Conservation (phyloP, 228 moss, liverwort and hornwort species). For the Sphagnum magellanicum region DNA sequence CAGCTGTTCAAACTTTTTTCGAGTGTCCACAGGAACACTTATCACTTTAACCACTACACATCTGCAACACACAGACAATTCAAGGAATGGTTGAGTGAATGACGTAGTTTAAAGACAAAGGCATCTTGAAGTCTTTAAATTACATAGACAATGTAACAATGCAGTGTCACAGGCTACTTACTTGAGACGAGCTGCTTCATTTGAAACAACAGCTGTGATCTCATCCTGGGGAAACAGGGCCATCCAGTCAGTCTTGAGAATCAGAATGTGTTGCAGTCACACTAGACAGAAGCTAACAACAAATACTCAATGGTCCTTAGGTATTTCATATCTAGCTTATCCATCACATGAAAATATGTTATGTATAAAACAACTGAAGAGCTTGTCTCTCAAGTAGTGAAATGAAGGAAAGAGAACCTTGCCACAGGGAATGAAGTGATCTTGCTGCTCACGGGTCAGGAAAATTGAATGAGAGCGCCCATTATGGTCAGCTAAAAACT, state of each 20-base stretch:
- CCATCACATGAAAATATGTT: no score
- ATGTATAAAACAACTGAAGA: no score
- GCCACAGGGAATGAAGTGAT: constrained; percentile 34
- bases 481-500: constrained; percentile 16
- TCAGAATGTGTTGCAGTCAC: no score
- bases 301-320: no score
- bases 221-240: constrained; percentile 25
- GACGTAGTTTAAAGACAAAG: no score
- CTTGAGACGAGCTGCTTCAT: constrained; percentile 28
- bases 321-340: no score
- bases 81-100: no score
- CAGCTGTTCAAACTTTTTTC: constrained; percentile 20
- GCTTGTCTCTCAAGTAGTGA: no score
- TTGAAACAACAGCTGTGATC: constrained; percentile 27
- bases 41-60: constrained; percentile 37
- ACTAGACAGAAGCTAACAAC: no score
- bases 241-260: not conserved
- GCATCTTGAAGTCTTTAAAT: no score
- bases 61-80: constrained; percentile 12
- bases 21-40: constrained; percentile 23
- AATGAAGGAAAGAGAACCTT: constrained; percentile 23
- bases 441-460: constrained; percentile 17
- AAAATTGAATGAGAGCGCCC: constrained; percentile 4
- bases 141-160: no score
- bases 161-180: constrained; percentile 7